Base-by-base conservation (phyloP, 805 yeast genomes). In the Lachancea quebecensis region DNA sequence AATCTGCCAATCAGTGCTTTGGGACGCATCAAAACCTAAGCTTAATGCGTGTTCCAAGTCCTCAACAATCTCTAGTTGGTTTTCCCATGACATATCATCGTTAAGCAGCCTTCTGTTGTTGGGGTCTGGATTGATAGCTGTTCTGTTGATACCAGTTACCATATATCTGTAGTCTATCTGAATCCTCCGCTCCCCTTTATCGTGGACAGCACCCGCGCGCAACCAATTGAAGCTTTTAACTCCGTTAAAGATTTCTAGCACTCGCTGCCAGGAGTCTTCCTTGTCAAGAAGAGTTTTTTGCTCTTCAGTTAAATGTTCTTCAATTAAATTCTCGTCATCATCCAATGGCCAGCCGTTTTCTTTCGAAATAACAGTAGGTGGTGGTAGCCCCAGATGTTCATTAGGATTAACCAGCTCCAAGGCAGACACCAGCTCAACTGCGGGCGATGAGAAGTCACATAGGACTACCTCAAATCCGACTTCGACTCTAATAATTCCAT, bases 381-480 rank as follows among this genome's bases (percentile, higher is more conserved):
- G 51, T 4, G 78, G 75, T 44, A 76, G 64, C 1, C 62, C 69
- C 7, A 74, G 42, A 11, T 68, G 46, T 5, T 68, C 68, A 11
- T 70, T 65, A 2, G 62, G 62, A 47, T 64, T 58, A 2, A 63
- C 55, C 37, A 76, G 48, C 0, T 77, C 65, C 3, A 71, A 62
- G 52, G 72, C 75, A 1, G 75, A 69, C 6, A 78, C 68, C 30
- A 79, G 50, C 46, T 70, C 70, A 5, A 77, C 38, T 45, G 74
- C 71, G n/a, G 68, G 71, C 30, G 56, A 54, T n/a, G 55, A 45
- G 59, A 81, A 79, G 54, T 79, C 78, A 62, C 86, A 81, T 10
- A 80, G 44, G 10, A 80, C 68, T n/a, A 79, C 68, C 56, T 80
- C 86, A 56, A 70, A 81, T 0, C 84, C 84, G 37, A 76, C 63